A percentile compares a stretch with the other conserved stretches of the same genome.
phyloP scores from a whole-genome alignment of 257 asterid species.

The Primulina eburnea region DNA sequence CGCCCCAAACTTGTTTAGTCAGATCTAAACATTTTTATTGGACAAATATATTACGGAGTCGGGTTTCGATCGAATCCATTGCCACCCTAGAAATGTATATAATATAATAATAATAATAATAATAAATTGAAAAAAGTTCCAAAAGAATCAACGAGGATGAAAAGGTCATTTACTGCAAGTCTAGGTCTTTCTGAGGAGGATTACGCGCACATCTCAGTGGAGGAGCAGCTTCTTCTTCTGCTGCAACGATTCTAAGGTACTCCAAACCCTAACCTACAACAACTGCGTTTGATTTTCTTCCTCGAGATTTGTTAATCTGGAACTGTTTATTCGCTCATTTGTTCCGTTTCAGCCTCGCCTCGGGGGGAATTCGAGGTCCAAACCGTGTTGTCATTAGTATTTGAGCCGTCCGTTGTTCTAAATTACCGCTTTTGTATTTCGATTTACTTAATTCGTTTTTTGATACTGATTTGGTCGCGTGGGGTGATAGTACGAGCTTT shows the following conservation, averaged over 20 bases:
- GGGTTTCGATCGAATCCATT: no score
- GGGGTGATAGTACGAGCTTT: background rate
- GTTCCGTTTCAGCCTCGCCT: background rate
- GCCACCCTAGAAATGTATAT: no score
- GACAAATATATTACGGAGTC: no score
- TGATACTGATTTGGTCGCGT: background rate
- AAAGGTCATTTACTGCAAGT: no score
- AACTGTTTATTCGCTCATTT: slow-evolving; percentile 2
- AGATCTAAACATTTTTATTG: no score
- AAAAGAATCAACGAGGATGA: no score
- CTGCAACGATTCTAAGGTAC: slow-evolving; percentile 30
- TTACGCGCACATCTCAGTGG: slow-evolving; percentile 27
- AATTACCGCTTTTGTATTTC: background rate
- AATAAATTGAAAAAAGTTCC: no score
- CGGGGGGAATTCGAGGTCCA: background rate
- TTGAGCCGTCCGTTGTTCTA: background rate
- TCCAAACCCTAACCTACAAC: slow-evolving; percentile 30
- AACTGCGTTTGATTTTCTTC: slow-evolving; percentile 4
- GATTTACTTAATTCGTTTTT: background rate
- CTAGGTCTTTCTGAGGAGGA: no score
- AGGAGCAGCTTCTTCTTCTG: slow-evolving; percentile 35
- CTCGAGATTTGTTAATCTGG: slow-evolving; percentile 10
- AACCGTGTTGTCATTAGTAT: background rate
- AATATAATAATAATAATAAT: no score
- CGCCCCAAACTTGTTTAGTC: no score